Conservation (phyloP, 805 yeast genomes). For the Starmerella bombi region DNA sequence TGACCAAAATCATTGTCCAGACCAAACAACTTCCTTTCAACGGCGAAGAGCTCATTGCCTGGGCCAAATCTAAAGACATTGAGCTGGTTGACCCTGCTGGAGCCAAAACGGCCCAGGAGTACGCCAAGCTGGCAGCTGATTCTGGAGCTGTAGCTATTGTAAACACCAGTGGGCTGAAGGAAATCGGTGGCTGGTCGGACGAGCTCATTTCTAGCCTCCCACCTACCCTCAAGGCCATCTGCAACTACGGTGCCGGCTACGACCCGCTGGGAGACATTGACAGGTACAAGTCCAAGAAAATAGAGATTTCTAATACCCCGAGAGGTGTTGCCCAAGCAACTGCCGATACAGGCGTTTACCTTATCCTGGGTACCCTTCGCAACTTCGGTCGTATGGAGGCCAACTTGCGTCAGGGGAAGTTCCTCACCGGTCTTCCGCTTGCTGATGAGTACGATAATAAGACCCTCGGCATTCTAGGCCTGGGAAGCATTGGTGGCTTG, state of each 20-base stretch:
- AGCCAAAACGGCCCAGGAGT: slow-evolving; percentile 31
- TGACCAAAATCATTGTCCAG: slow-evolving; percentile 1
- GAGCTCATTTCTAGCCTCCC: slow-evolving; percentile 33
- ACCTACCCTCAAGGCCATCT: slow-evolving; percentile 31
- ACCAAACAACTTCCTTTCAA: slow-evolving; percentile 5
- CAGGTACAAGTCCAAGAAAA: slow-evolving; percentile 31
- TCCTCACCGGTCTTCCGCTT: slow-evolving; percentile 33
- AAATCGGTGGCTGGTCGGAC: slow-evolving; percentile 35
- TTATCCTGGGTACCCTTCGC: slow-evolving; percentile 40
- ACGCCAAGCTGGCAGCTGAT: slow-evolving; percentile 29
- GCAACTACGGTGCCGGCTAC: slow-evolving; percentile 48
- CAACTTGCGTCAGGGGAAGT: slow-evolving; percentile 34
- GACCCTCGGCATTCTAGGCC: slow-evolving; percentile 45
- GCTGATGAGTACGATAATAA: slow-evolving; percentile 41
- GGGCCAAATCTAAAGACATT: slow-evolving; percentile 32
- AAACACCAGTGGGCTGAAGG: slow-evolving; percentile 31
- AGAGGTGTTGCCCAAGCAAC: slow-evolving; percentile 42
- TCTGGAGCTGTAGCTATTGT: slow-evolving; percentile 32
- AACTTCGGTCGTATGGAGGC: slow-evolving; percentile 35
- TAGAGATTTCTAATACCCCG: slow-evolving; percentile 43
- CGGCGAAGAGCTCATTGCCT: slow-evolving; percentile 25
- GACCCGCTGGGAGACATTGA: slow-evolving; percentile 37
- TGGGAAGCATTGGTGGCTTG: slow-evolving; percentile 52
- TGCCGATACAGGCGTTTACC: slow-evolving; percentile 42
- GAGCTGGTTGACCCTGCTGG: slow-evolving; percentile 35